phyloP scores from a whole-genome alignment of 441 rosid genomes.

The Euphorbia corollata region DNA sequence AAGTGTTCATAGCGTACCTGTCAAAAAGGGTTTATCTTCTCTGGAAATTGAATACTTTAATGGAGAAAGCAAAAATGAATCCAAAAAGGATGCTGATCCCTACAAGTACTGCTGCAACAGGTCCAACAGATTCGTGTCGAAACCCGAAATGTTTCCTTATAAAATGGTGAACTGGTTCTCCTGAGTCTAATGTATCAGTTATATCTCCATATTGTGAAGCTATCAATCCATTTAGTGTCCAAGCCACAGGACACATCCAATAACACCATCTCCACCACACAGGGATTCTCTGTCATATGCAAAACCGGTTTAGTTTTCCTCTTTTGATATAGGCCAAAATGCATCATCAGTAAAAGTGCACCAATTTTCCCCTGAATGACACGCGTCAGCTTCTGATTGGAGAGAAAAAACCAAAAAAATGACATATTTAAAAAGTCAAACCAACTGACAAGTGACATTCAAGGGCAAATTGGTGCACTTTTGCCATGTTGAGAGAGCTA shows the following conservation, averaged over 20 bases:
- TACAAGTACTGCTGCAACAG: slow-evolving; percentile 39
- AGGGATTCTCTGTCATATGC: slow-evolving; percentile 53
- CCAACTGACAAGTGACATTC: too few relatives aligned
- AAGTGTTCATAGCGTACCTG: not conserved
- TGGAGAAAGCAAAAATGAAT: slow-evolving; percentile 51
- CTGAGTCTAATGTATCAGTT: slow-evolving; percentile 31
- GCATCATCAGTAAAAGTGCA: too few relatives aligned
- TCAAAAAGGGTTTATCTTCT: slow-evolving; percentile 28
- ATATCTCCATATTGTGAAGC: slow-evolving; percentile 69
- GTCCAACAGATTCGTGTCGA: slow-evolving; percentile 43
- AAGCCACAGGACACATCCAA: slow-evolving; percentile 60
- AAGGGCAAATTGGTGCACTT: too few relatives aligned
- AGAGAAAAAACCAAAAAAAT: too few relatives aligned
- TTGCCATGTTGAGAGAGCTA: too few relatives aligned
- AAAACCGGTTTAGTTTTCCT: not conserved
- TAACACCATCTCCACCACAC: slow-evolving; percentile 84
- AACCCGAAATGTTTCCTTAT: slow-evolving; percentile 44
- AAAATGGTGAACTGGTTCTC: slow-evolving; percentile 45
- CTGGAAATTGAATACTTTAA: slow-evolving; percentile 66
- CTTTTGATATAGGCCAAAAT: too few relatives aligned
- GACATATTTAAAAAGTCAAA: too few relatives aligned
- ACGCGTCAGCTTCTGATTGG: too few relatives aligned
- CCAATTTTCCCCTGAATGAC: too few relatives aligned
- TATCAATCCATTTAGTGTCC: slow-evolving; percentile 67
- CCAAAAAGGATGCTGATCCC: slow-evolving; percentile 49